These are phyloP conservation scores for Botrytis deweyae DNA, from an alignment of 2,329 filamentous ascomycete species.

Conservation along the genomic window DNA sequence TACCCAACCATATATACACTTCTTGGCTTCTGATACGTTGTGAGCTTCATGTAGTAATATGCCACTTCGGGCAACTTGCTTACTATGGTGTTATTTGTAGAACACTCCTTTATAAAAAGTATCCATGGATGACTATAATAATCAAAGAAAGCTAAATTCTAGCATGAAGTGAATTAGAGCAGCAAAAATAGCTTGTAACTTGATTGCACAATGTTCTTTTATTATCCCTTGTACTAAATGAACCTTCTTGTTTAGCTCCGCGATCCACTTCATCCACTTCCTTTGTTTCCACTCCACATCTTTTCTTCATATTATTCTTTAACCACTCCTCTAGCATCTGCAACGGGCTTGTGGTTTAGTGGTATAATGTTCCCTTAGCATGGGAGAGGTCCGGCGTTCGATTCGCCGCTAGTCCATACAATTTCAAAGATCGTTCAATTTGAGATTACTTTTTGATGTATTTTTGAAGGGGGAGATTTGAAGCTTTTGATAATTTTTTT, in stretches of 20 bases:
- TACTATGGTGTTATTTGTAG: no score
- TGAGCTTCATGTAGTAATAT: no score
- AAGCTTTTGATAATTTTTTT: background rate
- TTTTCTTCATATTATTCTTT: background rate
- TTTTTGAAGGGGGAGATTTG: background rate
- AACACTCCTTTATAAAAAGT: no score
- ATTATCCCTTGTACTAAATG: background rate
- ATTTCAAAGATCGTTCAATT: rapidly evolving
- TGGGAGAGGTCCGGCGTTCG: background rate
- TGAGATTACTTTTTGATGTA: rapidly evolving
- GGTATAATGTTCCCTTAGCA: slow-evolving; percentile 3
- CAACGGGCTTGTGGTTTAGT: background rate
- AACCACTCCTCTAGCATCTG: rapidly evolving
- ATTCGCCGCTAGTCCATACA: background rate
- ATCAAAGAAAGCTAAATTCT: no score
- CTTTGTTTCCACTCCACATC: background rate
- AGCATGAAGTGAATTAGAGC: no score
- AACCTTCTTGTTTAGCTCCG: background rate
- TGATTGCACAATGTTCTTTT: background rate
- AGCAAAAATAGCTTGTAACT: background rate
- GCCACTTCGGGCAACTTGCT: no score
- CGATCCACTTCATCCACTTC: background rate
- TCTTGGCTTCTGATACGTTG: no score
- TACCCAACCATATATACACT: no score
- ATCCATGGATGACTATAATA: no score